phyloP scores from a whole-genome alignment of 257 asterid genomes.

The Solanum etuberosum region DNA sequence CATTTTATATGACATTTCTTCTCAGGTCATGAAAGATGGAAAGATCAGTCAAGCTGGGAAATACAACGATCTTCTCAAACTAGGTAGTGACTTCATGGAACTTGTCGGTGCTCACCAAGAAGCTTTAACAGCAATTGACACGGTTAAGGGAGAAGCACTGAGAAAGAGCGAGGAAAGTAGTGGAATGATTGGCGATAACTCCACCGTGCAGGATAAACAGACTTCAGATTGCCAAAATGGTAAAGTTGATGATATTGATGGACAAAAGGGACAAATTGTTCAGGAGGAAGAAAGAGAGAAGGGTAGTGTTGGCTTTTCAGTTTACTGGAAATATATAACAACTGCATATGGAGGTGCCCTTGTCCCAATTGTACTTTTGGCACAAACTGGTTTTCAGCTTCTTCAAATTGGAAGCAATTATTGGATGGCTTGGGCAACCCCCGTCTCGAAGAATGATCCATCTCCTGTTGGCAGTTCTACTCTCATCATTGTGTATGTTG shows the following conservation, averaged over 20 bases:
- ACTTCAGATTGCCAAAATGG: slow-evolving; percentile 19
- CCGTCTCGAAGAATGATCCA: slow-evolving; percentile 48
- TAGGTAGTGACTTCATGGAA: slow-evolving; percentile 73
- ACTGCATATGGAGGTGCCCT: slow-evolving; percentile 73
- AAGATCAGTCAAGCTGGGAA: slow-evolving; percentile 66
- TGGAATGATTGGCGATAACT: slow-evolving; percentile 2
- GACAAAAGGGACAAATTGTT: slow-evolving; percentile 54
- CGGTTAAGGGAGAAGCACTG: slow-evolving; percentile 15
- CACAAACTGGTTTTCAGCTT: slow-evolving; percentile 49
- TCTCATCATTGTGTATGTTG: slow-evolving; percentile 65
- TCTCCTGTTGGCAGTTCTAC: slow-evolving; percentile 50
- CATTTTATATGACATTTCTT: not conserved
- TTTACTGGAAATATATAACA: slow-evolving; percentile 82
- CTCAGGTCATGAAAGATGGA: slow-evolving; percentile 85
- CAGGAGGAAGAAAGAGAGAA: slow-evolving; percentile 94
- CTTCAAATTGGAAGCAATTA: slow-evolving; percentile 92
- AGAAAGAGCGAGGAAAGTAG: slow-evolving; percentile 13
- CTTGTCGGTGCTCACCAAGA: slow-evolving; percentile 86
- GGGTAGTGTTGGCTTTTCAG: slow-evolving; percentile 61
- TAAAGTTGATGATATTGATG: slow-evolving; percentile 14
- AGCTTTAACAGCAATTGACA: slow-evolving; percentile 59
- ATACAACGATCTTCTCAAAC: slow-evolving; percentile 56
- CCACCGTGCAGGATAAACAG: slow-evolving; percentile 23
- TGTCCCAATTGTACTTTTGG: slow-evolving; percentile 65
- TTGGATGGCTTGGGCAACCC: slow-evolving; percentile 99